Evolutionary conservation across 2,329 filamentous ascomycete genomes (phyloP).

Genomic region (Diatrype stigma): DNA sequence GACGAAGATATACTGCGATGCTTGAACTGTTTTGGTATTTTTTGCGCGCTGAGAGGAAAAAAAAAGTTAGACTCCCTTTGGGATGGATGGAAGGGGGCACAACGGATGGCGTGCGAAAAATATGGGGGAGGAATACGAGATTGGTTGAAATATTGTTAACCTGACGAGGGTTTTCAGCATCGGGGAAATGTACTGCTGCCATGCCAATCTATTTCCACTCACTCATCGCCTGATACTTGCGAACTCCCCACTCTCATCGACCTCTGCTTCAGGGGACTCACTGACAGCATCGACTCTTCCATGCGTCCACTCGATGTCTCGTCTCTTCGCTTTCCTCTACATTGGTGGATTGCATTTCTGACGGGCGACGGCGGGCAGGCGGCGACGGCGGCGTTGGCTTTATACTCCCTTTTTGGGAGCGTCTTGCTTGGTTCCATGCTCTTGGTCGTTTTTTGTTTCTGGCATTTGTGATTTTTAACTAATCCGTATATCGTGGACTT

Average conservation of each 20-base stretch:
- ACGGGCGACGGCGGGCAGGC: not conserved
- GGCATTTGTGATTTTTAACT: not conserved
- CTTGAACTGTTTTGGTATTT: not conserved
- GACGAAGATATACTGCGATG: constrained; percentile 3
- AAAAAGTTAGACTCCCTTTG: not conserved
- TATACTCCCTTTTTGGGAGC: not conserved
- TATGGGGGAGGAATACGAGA: not conserved
- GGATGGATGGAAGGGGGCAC: not conserved
- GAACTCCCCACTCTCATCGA: not conserved
- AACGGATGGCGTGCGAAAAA: not conserved
- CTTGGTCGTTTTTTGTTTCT: no score
- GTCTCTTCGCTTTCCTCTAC: not conserved
- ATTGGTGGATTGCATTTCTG: not conserved
- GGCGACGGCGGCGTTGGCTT: not conserved
- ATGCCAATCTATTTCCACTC: no score
- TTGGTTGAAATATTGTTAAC: not conserved
- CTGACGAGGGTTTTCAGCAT: not conserved
- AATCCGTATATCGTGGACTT: not conserved
- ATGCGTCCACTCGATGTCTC: not conserved
- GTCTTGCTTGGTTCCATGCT: no score
- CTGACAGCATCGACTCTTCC: not conserved
- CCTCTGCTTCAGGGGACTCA: not conserved
- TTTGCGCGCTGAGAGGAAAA: not conserved
- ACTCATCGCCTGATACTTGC: no score
- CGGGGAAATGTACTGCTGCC: no score